Evolutionary conservation across 2,329 filamentous ascomycete species (phyloP).

Genomic region (Rutstroemia sp.): DNA sequence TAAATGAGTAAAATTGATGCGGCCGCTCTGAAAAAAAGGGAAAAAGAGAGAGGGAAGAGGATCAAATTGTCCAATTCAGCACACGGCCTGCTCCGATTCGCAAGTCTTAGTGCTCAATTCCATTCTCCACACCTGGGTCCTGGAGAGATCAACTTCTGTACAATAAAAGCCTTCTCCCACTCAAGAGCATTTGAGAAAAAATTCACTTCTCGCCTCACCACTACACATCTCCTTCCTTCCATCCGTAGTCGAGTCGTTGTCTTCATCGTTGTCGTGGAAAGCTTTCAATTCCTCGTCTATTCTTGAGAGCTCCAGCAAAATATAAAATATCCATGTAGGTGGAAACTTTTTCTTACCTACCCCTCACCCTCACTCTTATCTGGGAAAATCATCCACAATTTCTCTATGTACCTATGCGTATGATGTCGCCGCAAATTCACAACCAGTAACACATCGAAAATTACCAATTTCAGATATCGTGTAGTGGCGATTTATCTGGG

Average conservation of each 20-base stretch:
- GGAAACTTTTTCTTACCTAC: not conserved
- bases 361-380: slow-evolving; percentile 4
- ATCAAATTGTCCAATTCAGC: not conserved
- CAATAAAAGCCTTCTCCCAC: not conserved
- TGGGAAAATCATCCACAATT: not conserved
- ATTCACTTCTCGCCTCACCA: not conserved
- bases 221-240: not conserved
- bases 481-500: slow-evolving; percentile 1
- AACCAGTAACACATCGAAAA: not conserved
- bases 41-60: not conserved
- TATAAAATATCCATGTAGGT: not conserved
- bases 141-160: not conserved
- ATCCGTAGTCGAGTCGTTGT: not conserved
- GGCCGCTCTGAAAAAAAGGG: not conserved
- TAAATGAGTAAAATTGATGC: too few species aligned
- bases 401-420: not conserved
- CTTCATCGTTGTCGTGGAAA: not conserved
- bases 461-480: not conserved
- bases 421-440: not conserved
- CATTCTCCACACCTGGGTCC: not conserved
- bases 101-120: not conserved
- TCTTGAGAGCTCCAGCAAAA: not conserved
- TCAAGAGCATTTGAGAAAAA: not conserved
- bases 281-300: not conserved
- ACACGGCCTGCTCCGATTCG: slow-evolving; percentile 1